Conservation (phyloP, 306 rosid species). For the Canavalia gladiata region DNA sequence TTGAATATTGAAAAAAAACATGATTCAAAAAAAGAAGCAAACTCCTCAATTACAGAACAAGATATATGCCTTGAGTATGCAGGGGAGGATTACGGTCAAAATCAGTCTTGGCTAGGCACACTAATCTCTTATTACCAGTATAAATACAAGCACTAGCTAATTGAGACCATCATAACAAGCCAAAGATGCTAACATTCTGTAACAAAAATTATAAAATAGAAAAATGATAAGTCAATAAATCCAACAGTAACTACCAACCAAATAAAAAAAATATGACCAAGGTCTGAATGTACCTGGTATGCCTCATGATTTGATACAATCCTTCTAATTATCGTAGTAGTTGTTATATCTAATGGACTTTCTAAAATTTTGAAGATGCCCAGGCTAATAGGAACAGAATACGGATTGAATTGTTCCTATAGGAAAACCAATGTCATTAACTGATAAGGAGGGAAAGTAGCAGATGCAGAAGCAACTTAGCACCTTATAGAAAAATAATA, state of each 20-base stretch:
- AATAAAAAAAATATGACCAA: background rate
- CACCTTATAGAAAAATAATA: conserved; percentile 11
- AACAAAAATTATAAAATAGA: conserved; percentile 6
- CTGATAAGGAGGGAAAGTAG: conserved; percentile 18
- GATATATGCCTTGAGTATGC: background rate
- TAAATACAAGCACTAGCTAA: conserved; percentile 20
- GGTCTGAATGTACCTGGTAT: conserved; percentile 69
- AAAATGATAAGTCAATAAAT: conserved; percentile 9
- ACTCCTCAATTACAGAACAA: conserved; percentile 13
- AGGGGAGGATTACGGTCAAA: background rate
- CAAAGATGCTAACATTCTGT: background rate
- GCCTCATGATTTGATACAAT: conserved; percentile 93
- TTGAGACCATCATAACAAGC: background rate
- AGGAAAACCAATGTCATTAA: conserved; percentile 47
- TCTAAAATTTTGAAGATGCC: conserved; percentile 84
- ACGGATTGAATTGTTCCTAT: conserved; percentile 83
- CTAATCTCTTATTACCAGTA: background rate
- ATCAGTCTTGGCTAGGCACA: conserved; percentile 5
- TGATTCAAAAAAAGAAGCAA: background rate
- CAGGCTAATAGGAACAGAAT: conserved; percentile 87
- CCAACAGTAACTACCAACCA: background rate
- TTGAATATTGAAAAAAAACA: background rate
- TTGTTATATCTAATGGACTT: conserved; percentile 83
- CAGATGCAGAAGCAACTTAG: conserved; percentile 12
- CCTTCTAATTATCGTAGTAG: conserved; percentile 91